Conservation (phyloP, 768 basidiomycete species). For the Leccinum disarticulatum region DNA sequence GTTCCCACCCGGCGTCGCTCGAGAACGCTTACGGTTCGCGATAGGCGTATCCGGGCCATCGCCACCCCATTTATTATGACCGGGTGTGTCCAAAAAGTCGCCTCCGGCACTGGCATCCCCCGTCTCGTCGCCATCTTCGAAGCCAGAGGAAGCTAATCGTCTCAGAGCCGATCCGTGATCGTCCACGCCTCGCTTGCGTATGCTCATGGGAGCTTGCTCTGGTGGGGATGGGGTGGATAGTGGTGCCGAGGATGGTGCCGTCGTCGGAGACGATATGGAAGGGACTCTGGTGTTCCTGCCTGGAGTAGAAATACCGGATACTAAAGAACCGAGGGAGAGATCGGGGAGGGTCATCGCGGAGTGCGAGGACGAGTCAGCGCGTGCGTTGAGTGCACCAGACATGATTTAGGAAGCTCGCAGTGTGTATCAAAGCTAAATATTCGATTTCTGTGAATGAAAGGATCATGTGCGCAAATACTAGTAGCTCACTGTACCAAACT, state of each 20-base stretch:
- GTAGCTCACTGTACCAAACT: slow-evolving; percentile 9
- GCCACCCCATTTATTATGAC: slow-evolving; percentile 45
- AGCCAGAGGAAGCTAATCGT: slow-evolving; percentile 34
- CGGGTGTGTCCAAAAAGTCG: slow-evolving; percentile 56
- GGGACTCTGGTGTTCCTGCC: slow-evolving; percentile 44
- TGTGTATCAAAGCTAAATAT: not conserved
- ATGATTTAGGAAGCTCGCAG: slow-evolving; percentile 21
- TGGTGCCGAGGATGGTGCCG: slow-evolving; percentile 51
- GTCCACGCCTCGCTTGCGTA: slow-evolving; percentile 38
- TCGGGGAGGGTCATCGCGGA: slow-evolving; percentile 53
- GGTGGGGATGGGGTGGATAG: slow-evolving; percentile 52
- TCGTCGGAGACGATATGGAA: slow-evolving; percentile 51
- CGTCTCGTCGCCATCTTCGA: slow-evolving; percentile 38
- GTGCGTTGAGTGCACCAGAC: slow-evolving; percentile 43
- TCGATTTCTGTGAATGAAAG: not conserved
- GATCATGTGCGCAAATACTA: not conserved
- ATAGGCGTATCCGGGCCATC: slow-evolving; percentile 50
- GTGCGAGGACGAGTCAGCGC: slow-evolving; percentile 42
- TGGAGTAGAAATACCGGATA: slow-evolving; percentile 54
- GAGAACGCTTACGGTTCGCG: slow-evolving; percentile 45
- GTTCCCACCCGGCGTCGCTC: slow-evolving; percentile 24
- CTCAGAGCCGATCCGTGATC: slow-evolving; percentile 41
- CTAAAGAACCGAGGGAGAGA: slow-evolving; percentile 57
- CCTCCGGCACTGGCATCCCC: slow-evolving; percentile 33
- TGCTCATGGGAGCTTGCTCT: slow-evolving; percentile 28